A percentile compares a stretch with the other conserved stretches of the same genome.
These are phyloP conservation scores for Phytophthora fragariaefolia DNA, from an alignment of 352 stramenopile genomes.

Conservation along the genomic window DNA sequence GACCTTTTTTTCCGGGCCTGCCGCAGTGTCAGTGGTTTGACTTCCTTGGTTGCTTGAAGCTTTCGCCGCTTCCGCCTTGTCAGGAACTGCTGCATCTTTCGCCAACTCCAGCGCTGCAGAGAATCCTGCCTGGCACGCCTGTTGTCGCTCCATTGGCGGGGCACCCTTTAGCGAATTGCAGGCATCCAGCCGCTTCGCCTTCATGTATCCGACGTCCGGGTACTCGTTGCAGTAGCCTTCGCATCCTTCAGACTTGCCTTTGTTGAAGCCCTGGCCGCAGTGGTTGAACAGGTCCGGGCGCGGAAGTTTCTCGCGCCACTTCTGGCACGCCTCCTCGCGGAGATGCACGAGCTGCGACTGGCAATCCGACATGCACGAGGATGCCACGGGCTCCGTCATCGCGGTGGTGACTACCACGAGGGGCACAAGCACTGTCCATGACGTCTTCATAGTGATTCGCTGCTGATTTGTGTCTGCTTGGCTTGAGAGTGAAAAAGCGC, in stretches of 20 bases:
- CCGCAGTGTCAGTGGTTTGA: constrained; percentile 9
- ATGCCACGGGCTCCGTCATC: constrained; percentile 14
- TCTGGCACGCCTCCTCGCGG: constrained; percentile 45
- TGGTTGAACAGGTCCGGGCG: constrained; percentile 62
- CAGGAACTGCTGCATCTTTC: constrained; percentile 25
- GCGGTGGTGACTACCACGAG: constrained; percentile 18
- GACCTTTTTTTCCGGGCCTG: constrained; percentile 30
- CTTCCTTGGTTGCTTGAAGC: constrained; percentile 14
- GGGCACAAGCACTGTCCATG: constrained; percentile 22
- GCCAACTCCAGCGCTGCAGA: constrained; percentile 43
- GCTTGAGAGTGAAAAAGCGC: constrained; percentile 18
- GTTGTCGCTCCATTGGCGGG: constrained; percentile 46
- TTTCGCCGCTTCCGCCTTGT: constrained; percentile 3
- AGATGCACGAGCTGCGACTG: constrained; percentile 51
- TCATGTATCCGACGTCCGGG: constrained; percentile 33
- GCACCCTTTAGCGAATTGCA: constrained; percentile 48
- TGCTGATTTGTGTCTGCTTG: constrained; percentile 5
- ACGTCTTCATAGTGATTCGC: constrained; percentile 38
- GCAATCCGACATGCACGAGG: constrained; percentile 41
- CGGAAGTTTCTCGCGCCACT: constrained; percentile 51
- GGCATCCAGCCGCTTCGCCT: constrained; percentile 52
- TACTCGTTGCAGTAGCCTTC: constrained; percentile 41
- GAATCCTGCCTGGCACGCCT: constrained; percentile 54
- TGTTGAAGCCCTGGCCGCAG: constrained; percentile 55
- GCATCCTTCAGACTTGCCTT: constrained; percentile 45